Base-by-base conservation (phyloP, 805 yeast genomes). In the Yarrowia alimentaria region DNA sequence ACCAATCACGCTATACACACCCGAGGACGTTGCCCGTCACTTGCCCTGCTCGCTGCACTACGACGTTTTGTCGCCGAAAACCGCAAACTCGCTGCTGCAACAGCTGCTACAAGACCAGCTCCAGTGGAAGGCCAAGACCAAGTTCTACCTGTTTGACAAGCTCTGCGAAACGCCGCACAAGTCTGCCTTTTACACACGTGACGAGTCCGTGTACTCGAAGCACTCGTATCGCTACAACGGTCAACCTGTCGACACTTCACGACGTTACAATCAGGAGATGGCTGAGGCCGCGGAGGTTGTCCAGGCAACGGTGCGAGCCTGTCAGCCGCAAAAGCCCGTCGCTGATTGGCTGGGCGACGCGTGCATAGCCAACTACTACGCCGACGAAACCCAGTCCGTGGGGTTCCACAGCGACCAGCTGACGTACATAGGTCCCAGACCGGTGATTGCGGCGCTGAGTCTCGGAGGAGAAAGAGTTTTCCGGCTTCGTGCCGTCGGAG, bases 321-420 rank as follows among this genome's bases (percentile, higher is more conserved):
- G 71, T 16, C 59, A 72, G n/a, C n/a, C n/a, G 2, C 4, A 13
- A 6, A 33, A 40, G n/a, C 63, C 64, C 8, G 49, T 56, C 25
- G 51, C 61, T 55, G 60, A 59, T 7, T 83, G 89, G 89, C 57
- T 57, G 2, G 77, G 78, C 12, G 74, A 76, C 51, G 63, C 76
- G 10, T 78, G 80, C 17, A 71, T 83, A 4, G 75, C 77, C 14
- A 85, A 85, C 57, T 66, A 69, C 49, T 85, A 79, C 63, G 74
- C 72, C 6, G 65, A 68, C 5, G 70, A 74, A 7, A 64, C 68
- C 5, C 76, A 76, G 54, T 70, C 78, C 54, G 71, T 85, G 24
- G 88, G 83, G 43, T 84, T 81, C 78, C 94, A 85, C 62, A 80
- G 89, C 2, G 95, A 85, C 63, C 75, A 85, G 52, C 62, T 85